phyloP scores from a whole-genome alignment of 768 basidiomycete genomes.

The Amanita pseudoporphyria region DNA sequence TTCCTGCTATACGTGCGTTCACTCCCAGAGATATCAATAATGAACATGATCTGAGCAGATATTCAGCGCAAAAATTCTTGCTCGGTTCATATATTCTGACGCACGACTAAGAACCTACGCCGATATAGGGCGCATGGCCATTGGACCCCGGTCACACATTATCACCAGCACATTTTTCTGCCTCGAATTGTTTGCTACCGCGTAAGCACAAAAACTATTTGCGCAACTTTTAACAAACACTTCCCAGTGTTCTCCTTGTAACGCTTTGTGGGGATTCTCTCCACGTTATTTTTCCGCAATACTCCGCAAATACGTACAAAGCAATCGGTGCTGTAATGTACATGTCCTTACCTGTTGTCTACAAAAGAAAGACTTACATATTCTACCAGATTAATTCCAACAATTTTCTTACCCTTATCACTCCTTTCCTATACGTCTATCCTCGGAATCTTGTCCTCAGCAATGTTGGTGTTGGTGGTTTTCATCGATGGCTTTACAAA shows the following conservation, averaged over 20 bases:
- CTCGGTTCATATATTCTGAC: slow-evolving; percentile 63
- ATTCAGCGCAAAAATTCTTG: slow-evolving; percentile 77
- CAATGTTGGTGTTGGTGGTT: slow-evolving; percentile 68
- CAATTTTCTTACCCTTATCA: slow-evolving; percentile 77
- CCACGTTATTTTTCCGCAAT: slow-evolving; percentile 56
- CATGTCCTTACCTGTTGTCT: slow-evolving; percentile 14
- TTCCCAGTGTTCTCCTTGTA: slow-evolving; percentile 67
- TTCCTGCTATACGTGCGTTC: slow-evolving; percentile 81
- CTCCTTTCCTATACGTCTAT: slow-evolving; percentile 85
- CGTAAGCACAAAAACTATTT: slow-evolving; percentile 27
- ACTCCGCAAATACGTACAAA: slow-evolving; percentile 69
- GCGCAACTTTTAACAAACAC: not conserved
- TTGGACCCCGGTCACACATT: slow-evolving; percentile 61
- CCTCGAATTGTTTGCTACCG: slow-evolving; percentile 77
- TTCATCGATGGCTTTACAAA: slow-evolving; percentile 78
- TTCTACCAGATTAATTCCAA: slow-evolving; percentile 60
- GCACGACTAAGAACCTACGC: slow-evolving; percentile 70
- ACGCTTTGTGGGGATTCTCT: slow-evolving; percentile 86
- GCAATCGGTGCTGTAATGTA: slow-evolving; percentile 64
- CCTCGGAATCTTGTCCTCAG: slow-evolving; percentile 70
- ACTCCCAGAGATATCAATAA: not conserved
- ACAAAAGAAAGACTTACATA: not conserved
- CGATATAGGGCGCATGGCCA: slow-evolving; percentile 85
- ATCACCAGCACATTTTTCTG: slow-evolving; percentile 71
- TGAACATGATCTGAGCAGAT: not conserved